Percentiles rank a stretch among this genome's conserved stretches.
Conservation (phyloP, 768 basidiomycete species). For the Calocybe indica region DNA sequence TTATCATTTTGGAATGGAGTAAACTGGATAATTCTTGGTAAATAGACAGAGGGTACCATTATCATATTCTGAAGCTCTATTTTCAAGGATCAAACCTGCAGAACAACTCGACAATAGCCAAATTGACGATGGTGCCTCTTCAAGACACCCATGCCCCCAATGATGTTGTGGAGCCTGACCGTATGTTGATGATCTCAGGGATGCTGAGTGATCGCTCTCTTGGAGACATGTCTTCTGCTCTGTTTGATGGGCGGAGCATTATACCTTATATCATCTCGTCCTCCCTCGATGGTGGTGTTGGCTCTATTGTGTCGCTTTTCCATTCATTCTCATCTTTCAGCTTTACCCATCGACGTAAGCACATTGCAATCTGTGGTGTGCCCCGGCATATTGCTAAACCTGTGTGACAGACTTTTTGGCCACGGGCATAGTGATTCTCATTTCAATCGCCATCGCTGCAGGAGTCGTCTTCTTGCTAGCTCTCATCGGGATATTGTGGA, state of each 20-base stretch:
- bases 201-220: constrained; percentile 58
- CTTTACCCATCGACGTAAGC: constrained; percentile 66
- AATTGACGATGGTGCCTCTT: constrained; percentile 88
- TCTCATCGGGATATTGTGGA: constrained; percentile 83
- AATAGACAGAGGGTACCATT: constrained; percentile 9
- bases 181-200: constrained; percentile 89
- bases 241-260: constrained; percentile 81
- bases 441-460: constrained; percentile 94
- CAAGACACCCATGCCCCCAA: constrained; percentile 68
- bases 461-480: constrained; percentile 88
- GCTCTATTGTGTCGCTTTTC: constrained; percentile 74
- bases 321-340: constrained; percentile 74
- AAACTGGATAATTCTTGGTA: constrained; percentile 67
- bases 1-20: constrained; percentile 81
- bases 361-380: constrained; percentile 1
- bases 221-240: constrained; percentile 77
- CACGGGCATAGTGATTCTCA: constrained; percentile 89
- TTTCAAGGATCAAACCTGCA: constrained; percentile 48
- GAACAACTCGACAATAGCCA: constrained; percentile 61
- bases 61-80: background rate
- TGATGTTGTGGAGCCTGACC: constrained; percentile 71
- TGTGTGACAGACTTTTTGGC: constrained; percentile 70
- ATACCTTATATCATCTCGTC: constrained; percentile 79
- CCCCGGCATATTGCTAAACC: constrained; percentile 7
- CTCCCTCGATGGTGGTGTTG: constrained; percentile 58